A percentile compares a stretch with the other conserved stretches of the same genome.
phyloP scores from a whole-genome alignment of 2,329 filamentous ascomycete species.

The Plenodomus lindquistii region DNA sequence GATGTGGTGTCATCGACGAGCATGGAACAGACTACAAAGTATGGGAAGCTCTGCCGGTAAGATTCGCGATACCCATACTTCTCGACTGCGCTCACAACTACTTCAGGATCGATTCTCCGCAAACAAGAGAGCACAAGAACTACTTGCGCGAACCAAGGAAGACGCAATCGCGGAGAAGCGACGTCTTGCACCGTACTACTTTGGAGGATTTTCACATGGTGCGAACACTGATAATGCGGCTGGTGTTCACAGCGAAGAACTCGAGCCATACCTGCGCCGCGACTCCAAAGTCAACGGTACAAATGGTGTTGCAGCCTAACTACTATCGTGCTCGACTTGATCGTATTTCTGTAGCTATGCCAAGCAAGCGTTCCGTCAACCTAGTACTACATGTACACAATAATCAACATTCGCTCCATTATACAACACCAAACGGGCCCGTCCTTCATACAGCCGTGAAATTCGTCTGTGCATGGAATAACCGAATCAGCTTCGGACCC shows the following conservation, averaged over 20 bases:
- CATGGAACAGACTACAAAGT: conserved; percentile 45
- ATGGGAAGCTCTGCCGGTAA: conserved; percentile 43
- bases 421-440: not conserved
- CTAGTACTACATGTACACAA: not conserved
- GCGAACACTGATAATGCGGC: conserved; percentile 33
- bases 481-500: conserved; percentile 14
- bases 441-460: not conserved
- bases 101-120: conserved; percentile 42
- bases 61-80: not conserved
- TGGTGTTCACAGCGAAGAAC: conserved; percentile 35
- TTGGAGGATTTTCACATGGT: conserved; percentile 38
- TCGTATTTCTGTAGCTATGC: not conserved
- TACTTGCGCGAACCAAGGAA: conserved; percentile 35
- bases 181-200: conserved; percentile 41
- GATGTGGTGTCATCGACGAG: conserved; percentile 40
- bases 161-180: conserved; percentile 38
- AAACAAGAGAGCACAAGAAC: conserved; percentile 40
- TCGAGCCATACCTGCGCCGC: conserved; percentile 24
- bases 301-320: not conserved
- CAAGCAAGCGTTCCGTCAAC: not conserved
- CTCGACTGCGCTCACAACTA: not conserved
- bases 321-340: not conserved
- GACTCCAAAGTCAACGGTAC: conserved; percentile 14
- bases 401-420: not conserved
- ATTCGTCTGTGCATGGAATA: conserved; percentile 15